Evolutionary conservation across 768 basidiomycete genomes (phyloP), one percentile per base, ranked within the genome.

Genomic region (Cubamyces sp.): DNA sequence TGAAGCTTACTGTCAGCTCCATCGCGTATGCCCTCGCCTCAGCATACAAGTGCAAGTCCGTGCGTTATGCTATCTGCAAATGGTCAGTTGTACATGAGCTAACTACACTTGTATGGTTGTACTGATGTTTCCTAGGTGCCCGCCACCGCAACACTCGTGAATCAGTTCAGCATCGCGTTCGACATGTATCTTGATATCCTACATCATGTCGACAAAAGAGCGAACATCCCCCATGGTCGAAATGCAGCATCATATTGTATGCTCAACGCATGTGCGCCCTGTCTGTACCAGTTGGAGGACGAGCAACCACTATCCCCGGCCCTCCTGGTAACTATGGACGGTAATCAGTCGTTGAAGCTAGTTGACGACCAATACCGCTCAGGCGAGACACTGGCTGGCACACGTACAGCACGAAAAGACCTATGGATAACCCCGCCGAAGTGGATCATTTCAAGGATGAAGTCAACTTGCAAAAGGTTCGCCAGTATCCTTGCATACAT

Each of bases 121-220:
- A 40, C 47, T 52, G 40, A 43, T 28, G 2, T 30, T 18, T 2
- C 8, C 7, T 48, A 62, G 60, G 18, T 54, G 11, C 60, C 52
- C 5, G 57, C 25, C 21, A 12, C 15, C 3, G 37, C 49, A 12
- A 2, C 18, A 16, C 40, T 65, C 3, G 49, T 48, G 4, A 52
- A 58, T 12, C 73, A 75, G 54, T 71, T 76, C 37, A 64, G 69
- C 1, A 64, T 69, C 15, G 60, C 68, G 0, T 72, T 64, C 34
- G 71, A 76, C 60, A 42, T 68, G 1, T 75, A 73, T 19, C 64
- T 74, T 8, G 66, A 69, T 18, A 56, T 76, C 16, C 66, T 57
- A 3, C 48, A 41, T 7, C 41, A 39, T 5, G 65, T 71, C 5
- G 62, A 71, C 5, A 6, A 23, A 0, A 48, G 57, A 1, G 62